Conservation (phyloP, 768 basidiomycete genomes). For the Coprinellus aureogranulatus region DNA sequence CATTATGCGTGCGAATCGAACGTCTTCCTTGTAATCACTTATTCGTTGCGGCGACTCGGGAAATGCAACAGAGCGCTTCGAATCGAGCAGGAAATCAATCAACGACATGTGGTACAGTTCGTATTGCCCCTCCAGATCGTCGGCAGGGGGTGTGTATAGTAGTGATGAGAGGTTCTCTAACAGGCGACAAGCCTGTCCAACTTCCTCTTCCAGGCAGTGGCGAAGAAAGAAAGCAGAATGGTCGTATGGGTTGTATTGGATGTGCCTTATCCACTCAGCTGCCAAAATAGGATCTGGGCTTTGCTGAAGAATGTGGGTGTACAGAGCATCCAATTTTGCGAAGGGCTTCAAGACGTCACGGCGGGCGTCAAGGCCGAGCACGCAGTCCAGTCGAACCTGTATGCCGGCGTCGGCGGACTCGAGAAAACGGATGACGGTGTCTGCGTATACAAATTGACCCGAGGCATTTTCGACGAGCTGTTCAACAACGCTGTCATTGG, state of each 20-base stretch:
- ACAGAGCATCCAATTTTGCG: slow-evolving; percentile 2
- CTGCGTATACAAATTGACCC: slow-evolving; percentile 17
- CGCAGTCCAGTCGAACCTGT: slow-evolving; percentile 5
- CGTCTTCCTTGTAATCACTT: not conserved
- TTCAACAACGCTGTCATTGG: not conserved
- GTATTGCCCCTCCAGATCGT: not conserved
- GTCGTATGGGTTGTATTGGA: not conserved
- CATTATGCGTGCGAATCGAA: too few species aligned
- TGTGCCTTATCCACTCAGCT: not conserved
- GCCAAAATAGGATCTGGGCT: not conserved
- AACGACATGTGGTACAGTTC: not conserved
- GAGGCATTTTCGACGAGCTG: not conserved
- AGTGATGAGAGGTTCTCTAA: not conserved
- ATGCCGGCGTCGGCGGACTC: slow-evolving; percentile 1
- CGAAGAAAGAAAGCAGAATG: not conserved
- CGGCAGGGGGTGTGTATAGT: not conserved
- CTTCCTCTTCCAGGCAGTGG: not conserved
- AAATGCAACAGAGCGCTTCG: not conserved
- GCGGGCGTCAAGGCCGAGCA: not conserved
- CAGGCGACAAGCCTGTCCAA: not conserved
- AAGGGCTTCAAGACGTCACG: not conserved
- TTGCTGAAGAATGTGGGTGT: not conserved
- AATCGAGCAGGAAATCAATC: not conserved
- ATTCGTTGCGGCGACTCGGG: too few species aligned
- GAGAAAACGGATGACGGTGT: slow-evolving; percentile 13